Evolutionary conservation across 805 yeast species (phyloP).

Genomic region (Metschnikowia matae): DNA sequence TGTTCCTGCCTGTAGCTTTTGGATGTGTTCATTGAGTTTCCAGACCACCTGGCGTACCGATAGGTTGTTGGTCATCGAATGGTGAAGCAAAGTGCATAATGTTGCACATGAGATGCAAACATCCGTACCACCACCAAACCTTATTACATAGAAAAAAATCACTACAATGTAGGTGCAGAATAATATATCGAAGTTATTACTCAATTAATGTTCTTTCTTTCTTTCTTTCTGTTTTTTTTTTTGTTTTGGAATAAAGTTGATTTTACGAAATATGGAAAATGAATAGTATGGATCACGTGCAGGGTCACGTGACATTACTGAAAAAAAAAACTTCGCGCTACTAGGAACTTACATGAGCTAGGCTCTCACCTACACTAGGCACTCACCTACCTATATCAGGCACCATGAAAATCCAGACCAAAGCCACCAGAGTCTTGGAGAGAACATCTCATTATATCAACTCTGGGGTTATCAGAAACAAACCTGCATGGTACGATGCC

Average conservation of each 20-base stretch:
- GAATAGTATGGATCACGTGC: background rate
- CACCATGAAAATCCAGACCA: constrained; percentile 58
- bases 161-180: no score
- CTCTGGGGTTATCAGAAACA: constrained; percentile 61
- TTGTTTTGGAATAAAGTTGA: no score
- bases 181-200: no score
- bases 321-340: constrained; percentile 6
- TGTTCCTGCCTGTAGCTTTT: constrained; percentile 4
- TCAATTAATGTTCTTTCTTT: no score
- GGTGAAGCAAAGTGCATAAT: background rate
- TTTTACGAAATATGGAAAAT: no score
- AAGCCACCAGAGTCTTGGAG: constrained; percentile 73
- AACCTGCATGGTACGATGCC: constrained; percentile 89
- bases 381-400: background rate
- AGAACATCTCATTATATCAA: constrained; percentile 73
- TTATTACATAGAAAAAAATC: no score
- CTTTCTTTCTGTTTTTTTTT: no score
- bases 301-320: constrained; percentile 5
- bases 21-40: constrained; percentile 7
- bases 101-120: background rate
- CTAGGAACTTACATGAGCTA: background rate
- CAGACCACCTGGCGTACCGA: background rate
- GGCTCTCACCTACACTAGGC: background rate
- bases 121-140: background rate
- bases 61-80: background rate